These are phyloP conservation scores for Sideroxylon spinosum DNA, from an alignment of 179 eudicot species.

Conservation along the genomic window DNA sequence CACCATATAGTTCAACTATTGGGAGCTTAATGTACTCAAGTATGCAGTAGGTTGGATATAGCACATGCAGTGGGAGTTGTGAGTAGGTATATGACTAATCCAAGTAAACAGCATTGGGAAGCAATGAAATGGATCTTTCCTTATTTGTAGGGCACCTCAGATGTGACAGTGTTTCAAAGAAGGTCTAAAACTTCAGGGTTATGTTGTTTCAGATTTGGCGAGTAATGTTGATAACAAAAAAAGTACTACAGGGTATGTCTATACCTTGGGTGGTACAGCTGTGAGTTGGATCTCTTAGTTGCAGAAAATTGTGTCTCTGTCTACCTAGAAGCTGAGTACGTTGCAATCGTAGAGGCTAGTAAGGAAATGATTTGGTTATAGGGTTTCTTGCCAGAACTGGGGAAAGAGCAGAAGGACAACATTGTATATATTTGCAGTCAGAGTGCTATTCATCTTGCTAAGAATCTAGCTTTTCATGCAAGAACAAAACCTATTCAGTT, in stretches of 20 bases:
- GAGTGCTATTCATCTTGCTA: too few species aligned
- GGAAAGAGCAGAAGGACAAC: too few species aligned
- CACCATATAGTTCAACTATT: not conserved
- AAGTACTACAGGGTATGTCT: not conserved
- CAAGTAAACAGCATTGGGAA: not conserved
- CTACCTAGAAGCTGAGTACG: not conserved
- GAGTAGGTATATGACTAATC: not conserved
- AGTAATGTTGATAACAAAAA: not conserved
- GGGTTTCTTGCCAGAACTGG: not conserved
- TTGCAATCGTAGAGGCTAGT: not conserved
- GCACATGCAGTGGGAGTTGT: not conserved
- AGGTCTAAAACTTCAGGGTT: not conserved
- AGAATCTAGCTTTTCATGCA: too few species aligned
- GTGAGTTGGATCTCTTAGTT: not conserved
- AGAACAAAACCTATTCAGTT: too few species aligned
- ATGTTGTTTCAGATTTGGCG: not conserved
- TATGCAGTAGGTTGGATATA: not conserved
- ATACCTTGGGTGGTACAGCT: not conserved
- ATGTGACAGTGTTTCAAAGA: not conserved
- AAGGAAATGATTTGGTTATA: not conserved
- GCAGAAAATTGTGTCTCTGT: not conserved
- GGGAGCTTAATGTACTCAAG: not conserved
- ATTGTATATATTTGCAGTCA: too few species aligned
- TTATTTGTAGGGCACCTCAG: not conserved
- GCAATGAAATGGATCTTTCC: not conserved